Conservation (phyloP, 1,139 yeast genomes). For the Saccharomyces hybrid region DNA sequence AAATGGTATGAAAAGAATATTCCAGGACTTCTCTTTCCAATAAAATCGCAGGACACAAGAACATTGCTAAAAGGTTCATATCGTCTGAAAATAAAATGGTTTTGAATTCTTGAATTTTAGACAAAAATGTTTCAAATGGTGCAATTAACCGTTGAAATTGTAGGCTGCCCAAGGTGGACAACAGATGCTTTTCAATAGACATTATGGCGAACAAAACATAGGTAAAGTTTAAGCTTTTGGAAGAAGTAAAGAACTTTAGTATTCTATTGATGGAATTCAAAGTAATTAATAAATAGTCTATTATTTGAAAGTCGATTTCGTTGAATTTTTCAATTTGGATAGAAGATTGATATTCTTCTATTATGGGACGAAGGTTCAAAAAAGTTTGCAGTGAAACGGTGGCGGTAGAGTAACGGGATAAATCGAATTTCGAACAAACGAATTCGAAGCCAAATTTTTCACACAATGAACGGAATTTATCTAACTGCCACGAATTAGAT, state of each 20-base stretch:
- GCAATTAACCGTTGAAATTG: constrained; percentile 7
- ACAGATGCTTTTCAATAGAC: constrained; percentile 12
- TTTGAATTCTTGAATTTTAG: constrained; percentile 7
- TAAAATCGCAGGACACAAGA: constrained; percentile 15
- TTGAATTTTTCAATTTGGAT: constrained; percentile 6
- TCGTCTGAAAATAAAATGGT: constrained; percentile 11
- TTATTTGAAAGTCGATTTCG: constrained; percentile 8
- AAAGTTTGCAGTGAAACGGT: constrained; percentile 8
- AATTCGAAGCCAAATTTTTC: constrained; percentile 3
- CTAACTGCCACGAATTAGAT: constrained; percentile 14
- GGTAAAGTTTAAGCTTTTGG: constrained; percentile 9
- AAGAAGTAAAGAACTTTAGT: constrained; percentile 9
- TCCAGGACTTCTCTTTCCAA: constrained; percentile 17
- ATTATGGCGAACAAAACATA: constrained; percentile 10
- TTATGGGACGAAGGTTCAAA: constrained; percentile 8
- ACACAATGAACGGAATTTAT: constrained; percentile 11
- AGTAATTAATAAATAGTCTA: constrained; percentile 4
- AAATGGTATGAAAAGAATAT: constrained; percentile 12
- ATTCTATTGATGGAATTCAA: constrained; percentile 11
- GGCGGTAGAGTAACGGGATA: constrained; percentile 15
- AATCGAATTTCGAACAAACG: constrained; percentile 2
- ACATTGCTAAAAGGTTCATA: constrained; percentile 12
- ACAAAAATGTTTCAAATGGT: constrained; percentile 8
- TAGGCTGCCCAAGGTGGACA: constrained; percentile 5
- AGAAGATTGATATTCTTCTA: constrained; percentile 5